Base-by-base conservation (phyloP, 352 stramenopile genomes). In the Peronospora tabacina region DNA sequence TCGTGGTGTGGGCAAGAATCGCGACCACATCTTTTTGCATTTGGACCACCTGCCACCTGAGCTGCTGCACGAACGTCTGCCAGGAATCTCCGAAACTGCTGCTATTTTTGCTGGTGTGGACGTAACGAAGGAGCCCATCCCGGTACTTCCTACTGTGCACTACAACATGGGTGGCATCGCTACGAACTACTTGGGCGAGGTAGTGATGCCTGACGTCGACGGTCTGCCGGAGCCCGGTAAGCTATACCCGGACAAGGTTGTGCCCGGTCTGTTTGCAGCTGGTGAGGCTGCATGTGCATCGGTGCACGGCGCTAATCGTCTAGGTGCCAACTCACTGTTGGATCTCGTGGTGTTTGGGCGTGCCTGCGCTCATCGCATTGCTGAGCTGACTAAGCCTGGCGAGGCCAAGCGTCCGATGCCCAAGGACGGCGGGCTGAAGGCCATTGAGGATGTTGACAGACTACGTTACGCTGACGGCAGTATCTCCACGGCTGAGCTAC, bases 81-180 rank as follows among this genome's bases (percentile, higher is more conserved):
- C 91, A 1, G 94, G 95, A 66, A 98, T 98, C 61, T 96, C 74
- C 17, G 95, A 98, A 63, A 98, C 94, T 9, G 95, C 95, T 22
- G 78, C 82, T 17, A 98, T 98, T 66, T 98, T 98, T 74, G 90
- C 94, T 19, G 95, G 94, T 40, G 95, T 98, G 15, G 95, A 98
- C 66, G 95, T 98, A 32, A 98, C 90, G 46, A 98, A 98, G 74
- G 94, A 98, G 68, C 95, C 95, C 12, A 98, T 98, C 49, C 95
- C 95, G 5, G 94, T 98, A 19, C 63, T 98, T 22, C 95, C 95
- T 15, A 98, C 94, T 16, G 94, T 98, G 30, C 94, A 98, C 72
- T 98, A 98, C 79, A 98, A 98, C 68, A 98, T 98, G 94, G 95
- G 95, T 44, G 95, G 95, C 50, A 96, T 98, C 41, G 89, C 94